phyloP scores from a whole-genome alignment of 305 asterid genomes.

The Salvia sclarea region DNA sequence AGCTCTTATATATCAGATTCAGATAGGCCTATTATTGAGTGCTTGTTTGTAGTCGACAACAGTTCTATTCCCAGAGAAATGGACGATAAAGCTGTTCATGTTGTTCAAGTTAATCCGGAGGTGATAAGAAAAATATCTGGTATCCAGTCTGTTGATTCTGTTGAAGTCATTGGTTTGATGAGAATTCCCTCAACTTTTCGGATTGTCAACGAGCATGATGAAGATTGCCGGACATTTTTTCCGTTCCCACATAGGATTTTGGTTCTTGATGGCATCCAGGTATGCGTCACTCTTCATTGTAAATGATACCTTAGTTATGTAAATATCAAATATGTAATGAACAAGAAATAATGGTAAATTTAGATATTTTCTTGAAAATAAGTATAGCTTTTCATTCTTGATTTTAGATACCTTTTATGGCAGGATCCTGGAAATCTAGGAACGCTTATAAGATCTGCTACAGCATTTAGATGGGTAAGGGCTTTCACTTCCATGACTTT shows the following conservation, averaged over 20 bases:
- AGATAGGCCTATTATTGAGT: conserved; percentile 53
- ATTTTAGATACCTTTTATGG: conserved; percentile 29
- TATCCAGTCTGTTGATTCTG: conserved; percentile 73
- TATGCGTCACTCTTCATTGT: conserved; percentile 27
- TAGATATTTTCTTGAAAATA: background rate
- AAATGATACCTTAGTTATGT: background rate
- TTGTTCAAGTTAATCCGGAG: conserved; percentile 57
- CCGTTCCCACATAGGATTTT: conserved; percentile 66
- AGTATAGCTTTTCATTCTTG: background rate
- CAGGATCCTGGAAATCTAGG: conserved; percentile 99
- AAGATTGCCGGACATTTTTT: conserved; percentile 52
- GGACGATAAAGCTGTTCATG: conserved; percentile 33
- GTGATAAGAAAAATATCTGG: conserved; percentile 84
- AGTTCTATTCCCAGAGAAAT: conserved; percentile 59
- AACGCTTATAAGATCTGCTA: conserved; percentile 81
- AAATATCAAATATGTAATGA: background rate
- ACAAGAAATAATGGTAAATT: background rate
- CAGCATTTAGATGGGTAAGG: conserved; percentile 92
- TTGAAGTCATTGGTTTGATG: conserved; percentile 68
- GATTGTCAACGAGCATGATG: conserved; percentile 36
- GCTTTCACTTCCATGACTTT: conserved; percentile 4
- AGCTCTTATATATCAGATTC: conserved; percentile 42
- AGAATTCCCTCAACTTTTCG: conserved; percentile 76
- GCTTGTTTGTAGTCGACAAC: conserved; percentile 69
- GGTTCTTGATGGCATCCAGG: conserved; percentile 95